phyloP scores from a whole-genome alignment of 305 asterid genomes.

The Rubia tinctorum region DNA sequence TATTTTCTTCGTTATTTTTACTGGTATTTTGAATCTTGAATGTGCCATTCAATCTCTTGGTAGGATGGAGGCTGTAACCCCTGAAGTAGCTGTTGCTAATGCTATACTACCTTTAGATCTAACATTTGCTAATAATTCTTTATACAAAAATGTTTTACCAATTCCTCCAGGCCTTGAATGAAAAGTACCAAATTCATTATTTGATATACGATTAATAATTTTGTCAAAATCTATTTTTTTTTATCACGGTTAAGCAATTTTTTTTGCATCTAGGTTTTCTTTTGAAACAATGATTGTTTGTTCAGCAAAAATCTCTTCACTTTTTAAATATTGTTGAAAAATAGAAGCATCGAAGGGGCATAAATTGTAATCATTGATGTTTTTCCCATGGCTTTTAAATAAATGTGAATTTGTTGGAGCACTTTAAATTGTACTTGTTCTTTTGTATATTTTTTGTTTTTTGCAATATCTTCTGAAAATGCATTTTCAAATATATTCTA shows the following conservation, averaged over 20 bases:
- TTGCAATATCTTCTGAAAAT: no score
- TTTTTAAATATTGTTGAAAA: background rate
- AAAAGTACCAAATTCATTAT: background rate
- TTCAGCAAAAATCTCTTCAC: background rate
- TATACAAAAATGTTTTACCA: background rate
- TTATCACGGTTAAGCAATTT: background rate
- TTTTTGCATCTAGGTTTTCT: background rate
- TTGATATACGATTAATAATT: background rate
- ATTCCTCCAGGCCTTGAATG: background rate
- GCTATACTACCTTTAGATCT: background rate
- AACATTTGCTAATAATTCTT: background rate
- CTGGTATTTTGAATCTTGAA: background rate
- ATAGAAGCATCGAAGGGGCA: background rate
- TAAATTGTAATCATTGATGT: background rate
- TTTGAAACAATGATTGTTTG: background rate
- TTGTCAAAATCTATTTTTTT: background rate
- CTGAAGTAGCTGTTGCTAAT: background rate
- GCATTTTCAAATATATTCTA: no score
- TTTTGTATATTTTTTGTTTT: no score
- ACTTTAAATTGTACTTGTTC: no score
- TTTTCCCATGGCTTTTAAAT: background rate
- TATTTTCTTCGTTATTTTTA: rapidly evolving
- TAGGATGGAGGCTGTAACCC: background rate
- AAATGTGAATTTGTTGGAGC: no score
- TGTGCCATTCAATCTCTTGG: background rate